These are phyloP conservation scores for Botrytis pseudocinerea DNA, from an alignment of 2,329 filamentous ascomycete genomes.

Conservation along the genomic window DNA sequence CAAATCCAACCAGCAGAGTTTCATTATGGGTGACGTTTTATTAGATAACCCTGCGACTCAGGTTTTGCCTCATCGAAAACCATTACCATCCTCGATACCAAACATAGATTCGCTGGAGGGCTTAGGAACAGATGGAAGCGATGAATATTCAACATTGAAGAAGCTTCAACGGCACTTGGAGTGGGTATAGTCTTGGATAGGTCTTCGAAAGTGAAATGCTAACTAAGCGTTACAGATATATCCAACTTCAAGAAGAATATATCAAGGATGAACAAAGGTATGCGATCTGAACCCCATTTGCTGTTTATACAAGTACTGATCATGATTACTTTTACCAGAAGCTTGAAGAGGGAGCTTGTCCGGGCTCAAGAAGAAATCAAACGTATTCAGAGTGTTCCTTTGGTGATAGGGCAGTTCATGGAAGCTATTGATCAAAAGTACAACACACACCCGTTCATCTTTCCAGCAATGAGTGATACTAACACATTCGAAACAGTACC, in stretches of 20 bases:
- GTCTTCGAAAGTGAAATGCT: slow-evolving; percentile 29
- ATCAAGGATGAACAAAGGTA: slow-evolving; percentile 99
- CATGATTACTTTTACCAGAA: slow-evolving; percentile 53
- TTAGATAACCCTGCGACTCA: slow-evolving; percentile 79
- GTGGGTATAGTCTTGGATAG: slow-evolving; percentile 51
- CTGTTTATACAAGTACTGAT: not conserved
- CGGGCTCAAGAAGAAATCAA: slow-evolving; percentile 99
- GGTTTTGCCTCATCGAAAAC: slow-evolving; percentile 77
- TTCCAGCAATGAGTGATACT: slow-evolving; percentile 25
- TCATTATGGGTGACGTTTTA: slow-evolving; percentile 78
- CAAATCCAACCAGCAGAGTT: slow-evolving; percentile 3
- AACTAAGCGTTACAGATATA: slow-evolving; percentile 60
- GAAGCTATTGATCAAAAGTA: slow-evolving; percentile 99
- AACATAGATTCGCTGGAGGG: slow-evolving; percentile 91
- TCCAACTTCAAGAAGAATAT: slow-evolving; percentile 98
- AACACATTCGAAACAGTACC: slow-evolving; percentile 59
- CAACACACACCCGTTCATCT: slow-evolving; percentile 36
- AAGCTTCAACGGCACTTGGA: slow-evolving; percentile 95
- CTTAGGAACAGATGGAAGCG: slow-evolving; percentile 73
- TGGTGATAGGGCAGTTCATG: slow-evolving; percentile 99
- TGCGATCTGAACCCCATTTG: slow-evolving; percentile 25
- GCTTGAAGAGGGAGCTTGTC: slow-evolving; percentile 94
- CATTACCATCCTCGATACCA: slow-evolving; percentile 76
- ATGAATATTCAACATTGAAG: slow-evolving; percentile 95
- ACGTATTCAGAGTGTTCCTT: slow-evolving; percentile 94